Base-by-base conservation (phyloP, 768 basidiomycete genomes). In the Auriscalpium microsporum region DNA sequence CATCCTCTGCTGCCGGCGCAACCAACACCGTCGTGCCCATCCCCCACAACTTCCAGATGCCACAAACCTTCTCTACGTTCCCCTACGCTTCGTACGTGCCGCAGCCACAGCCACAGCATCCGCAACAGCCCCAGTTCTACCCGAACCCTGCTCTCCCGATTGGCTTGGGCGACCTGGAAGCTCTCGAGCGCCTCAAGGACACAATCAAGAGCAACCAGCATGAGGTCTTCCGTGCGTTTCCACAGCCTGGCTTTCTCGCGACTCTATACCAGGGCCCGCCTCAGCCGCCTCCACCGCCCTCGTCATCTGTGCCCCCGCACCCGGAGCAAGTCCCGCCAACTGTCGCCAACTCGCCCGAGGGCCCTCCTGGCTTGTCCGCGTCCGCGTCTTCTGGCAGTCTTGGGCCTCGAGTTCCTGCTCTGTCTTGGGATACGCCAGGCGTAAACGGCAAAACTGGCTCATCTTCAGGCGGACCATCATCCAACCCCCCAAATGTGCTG, bases 171-270 rank as follows among this genome's bases (percentile, higher is more conserved):
- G 88, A 89, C 70, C 77, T 90, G 58, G 84, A 88, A 66, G 76
- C 83, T 35, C 77, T 90, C 56, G 81, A 89, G 69, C 81, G 81
- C 54, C 81, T 90, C 67, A 90, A 90, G 68, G 72, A 80, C 21
- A 72, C 78, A 54, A 90, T 90, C 69, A 84, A 82, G 64, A 76
- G 73, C 35, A 80, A 79, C 50, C 87, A 90, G 64, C 87, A 90
- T 68, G 80, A 86, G 54, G 73, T 82, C 61, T 90, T 80, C 67
- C 78, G 79, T 21, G 79, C 87, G 33, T 65, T 79, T 47, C 86
- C 88, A 23, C 77, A 82, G 56, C 88, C 87, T 33, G 74, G 74
- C 14, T 78, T 76, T 49, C 79, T 90, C 40, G 83, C 82, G 37
- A 76, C 72, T 48, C 69, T 86, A 54, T 90, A 86, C 69, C 69